These are phyloP conservation scores for Globomyces pollinis-pini DNA, from an alignment of 192 early-diverging fungal species.

Conservation along the genomic window DNA sequence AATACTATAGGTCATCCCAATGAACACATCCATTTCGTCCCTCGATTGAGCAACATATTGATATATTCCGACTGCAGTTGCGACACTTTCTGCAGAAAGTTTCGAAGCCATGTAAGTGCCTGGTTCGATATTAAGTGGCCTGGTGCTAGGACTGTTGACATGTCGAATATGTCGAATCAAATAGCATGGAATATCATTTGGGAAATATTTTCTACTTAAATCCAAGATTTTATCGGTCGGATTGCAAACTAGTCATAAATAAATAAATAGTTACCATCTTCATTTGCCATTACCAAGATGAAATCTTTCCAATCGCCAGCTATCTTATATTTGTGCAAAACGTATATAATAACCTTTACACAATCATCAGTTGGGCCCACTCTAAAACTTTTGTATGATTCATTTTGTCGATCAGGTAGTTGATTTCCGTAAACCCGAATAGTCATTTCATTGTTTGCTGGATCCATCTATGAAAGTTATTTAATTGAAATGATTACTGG, in stretches of 20 bases:
- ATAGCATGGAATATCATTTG: conserved; percentile 64
- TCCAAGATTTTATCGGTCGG: conserved; percentile 71
- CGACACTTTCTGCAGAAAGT: neutral
- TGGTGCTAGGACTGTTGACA: conserved; percentile 9
- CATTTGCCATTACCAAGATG: conserved; percentile 62
- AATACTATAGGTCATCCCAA: conserved; percentile 57
- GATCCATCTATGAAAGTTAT: neutral
- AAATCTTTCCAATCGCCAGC: conserved; percentile 79
- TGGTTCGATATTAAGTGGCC: conserved; percentile 1
- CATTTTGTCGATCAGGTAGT: conserved; percentile 50
- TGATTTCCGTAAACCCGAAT: conserved; percentile 85
- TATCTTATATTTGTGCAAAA: conserved; percentile 88
- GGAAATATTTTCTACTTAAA: conserved; percentile 62
- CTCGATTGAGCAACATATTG: conserved; percentile 49
- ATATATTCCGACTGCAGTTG: conserved; percentile 50
- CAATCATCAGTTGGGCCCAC: conserved; percentile 75
- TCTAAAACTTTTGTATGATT: conserved; percentile 80
- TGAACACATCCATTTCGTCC: conserved; percentile 53
- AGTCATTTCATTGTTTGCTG: conserved; percentile 16
- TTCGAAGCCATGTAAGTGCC: neutral
- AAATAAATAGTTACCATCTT: conserved; percentile 41
- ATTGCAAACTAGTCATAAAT: conserved; percentile 55
- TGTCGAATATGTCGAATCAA: conserved; percentile 52
- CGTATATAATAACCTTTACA: conserved; percentile 74
- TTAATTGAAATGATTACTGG: neutral